A percentile compares a stretch with the other conserved stretches of the same genome.
These are phyloP conservation scores for Pseudonitzschia multistriata DNA, from an alignment of 108 stramenopile genomes.

Conservation along the genomic window DNA sequence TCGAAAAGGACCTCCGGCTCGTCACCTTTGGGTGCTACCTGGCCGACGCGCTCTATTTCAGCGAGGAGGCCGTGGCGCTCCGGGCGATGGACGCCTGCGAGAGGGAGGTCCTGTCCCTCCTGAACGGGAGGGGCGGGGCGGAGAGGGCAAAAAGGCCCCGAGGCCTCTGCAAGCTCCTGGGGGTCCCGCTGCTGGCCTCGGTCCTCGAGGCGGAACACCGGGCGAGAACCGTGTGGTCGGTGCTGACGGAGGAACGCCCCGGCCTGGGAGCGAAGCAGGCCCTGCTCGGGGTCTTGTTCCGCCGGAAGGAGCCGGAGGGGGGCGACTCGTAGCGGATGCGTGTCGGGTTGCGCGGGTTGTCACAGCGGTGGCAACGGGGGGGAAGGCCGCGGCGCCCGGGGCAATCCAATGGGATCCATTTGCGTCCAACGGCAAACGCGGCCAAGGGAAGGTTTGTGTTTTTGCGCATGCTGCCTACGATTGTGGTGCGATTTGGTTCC, in stretches of 20 bases:
- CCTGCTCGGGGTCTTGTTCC: neutral
- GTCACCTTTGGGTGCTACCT: slow-evolving; percentile 15
- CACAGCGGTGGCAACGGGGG: too few species aligned
- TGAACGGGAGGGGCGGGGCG: neutral
- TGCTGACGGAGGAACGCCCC: neutral
- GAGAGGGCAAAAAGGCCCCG: neutral
- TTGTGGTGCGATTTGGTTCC: too few species aligned
- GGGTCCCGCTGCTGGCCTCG: neutral
- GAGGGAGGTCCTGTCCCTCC: neutral
- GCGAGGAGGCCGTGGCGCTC: slow-evolving; percentile 10
- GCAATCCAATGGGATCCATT: too few species aligned
- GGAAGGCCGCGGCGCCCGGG: too few species aligned
- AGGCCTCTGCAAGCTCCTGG: neutral
- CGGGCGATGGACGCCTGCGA: slow-evolving; percentile 1
- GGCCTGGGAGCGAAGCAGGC: neutral
- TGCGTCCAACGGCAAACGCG: too few species aligned
- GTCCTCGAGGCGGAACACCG: neutral
- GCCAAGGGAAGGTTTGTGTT: too few species aligned
- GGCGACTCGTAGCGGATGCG: too few species aligned
- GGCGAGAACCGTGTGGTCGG: neutral
- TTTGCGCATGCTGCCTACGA: too few species aligned
- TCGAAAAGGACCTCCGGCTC: slow-evolving; percentile 11
- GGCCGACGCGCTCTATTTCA: slow-evolving; percentile 9
- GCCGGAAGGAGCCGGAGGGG: neutral
- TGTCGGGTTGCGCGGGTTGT: too few species aligned